phyloP scores from a whole-genome alignment of 768 basidiomycete species.

The Termitomyces bulborhizus region DNA sequence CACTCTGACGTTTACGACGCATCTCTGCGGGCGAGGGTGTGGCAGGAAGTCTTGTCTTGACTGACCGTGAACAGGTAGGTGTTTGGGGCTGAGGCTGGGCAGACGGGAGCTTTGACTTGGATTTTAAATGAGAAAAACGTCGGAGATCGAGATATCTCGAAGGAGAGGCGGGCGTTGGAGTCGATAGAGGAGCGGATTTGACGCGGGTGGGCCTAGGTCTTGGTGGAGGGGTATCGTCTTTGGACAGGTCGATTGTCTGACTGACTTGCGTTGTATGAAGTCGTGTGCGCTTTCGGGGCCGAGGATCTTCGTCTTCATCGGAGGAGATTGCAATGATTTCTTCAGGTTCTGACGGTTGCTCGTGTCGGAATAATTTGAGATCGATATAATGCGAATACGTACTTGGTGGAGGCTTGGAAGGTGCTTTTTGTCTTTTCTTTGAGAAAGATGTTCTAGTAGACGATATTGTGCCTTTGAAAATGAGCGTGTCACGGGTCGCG shows the following conservation, averaged over 20 bases:
- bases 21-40: not conserved
- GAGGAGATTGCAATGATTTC: not conserved
- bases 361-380: not conserved
- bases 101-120: not conserved
- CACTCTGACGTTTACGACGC: not conserved
- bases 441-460: not conserved
- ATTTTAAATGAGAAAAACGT: not conserved
- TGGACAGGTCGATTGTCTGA: not conserved
- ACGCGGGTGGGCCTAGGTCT: not conserved
- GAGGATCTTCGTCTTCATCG: not conserved
- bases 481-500: not conserved
- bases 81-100: not conserved
- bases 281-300: not conserved
- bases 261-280: not conserved
- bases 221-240: not conserved
- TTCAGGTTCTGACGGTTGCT: not conserved
- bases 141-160: not conserved
- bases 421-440: not conserved
- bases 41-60: not conserved
- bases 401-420: not conserved
- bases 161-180: not conserved
- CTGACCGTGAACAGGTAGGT: not conserved
- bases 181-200: not conserved
- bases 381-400: not conserved
- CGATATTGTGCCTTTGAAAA: not conserved